Evolutionary conservation across 805 yeast genomes (phyloP), one percentile per base, ranked within the genome.

Genomic region (Sungouiozyma ichnusensis): DNA sequence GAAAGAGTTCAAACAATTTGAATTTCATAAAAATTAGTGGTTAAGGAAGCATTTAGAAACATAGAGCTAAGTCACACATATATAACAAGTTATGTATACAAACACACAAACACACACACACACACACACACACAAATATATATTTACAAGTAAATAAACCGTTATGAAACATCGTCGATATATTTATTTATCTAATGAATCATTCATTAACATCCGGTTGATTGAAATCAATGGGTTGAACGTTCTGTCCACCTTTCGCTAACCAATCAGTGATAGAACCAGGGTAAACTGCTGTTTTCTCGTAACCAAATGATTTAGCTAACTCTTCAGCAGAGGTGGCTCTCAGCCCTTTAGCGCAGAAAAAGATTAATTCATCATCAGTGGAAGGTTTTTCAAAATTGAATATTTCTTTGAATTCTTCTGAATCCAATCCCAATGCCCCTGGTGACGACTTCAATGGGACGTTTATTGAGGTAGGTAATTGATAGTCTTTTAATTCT

Each of bases 391-490:
- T 90, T 13, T 69, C 71, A 55, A 87, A 79, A 13, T 94, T 90
- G 66, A 88, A 86, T 37, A 76, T 69, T 32, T 82, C 84, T 53
- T 77, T 73, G 55, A 92, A 90, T 50, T 85, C 95, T 42, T 84
- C 94, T 4, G 73, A 72, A 1, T 79, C 64, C 39, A 90, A 73
- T 38, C 85, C 86, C 46, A 90, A 70, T 0, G 97, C 97, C 16
- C 95, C 95, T 0, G 97, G 97, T 11, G 88, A 76, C 3, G 92
- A 77, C 57, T 86, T 86, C 66, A 79, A 81, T 16, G 98, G 97
- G 44, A 90, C 74, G 58, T 92, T 92, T 43, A 88, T 63, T 4
- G 97, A 81, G 13, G 76, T 73, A 20, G 96, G 96, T 52, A 90
- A 82, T 57, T 74, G 78, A 35, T 95, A 95, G 38, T 68, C 76